These are phyloP conservation scores for Cyclocybe aegerita DNA, from an alignment of 768 basidiomycete genomes.

Conservation along the genomic window DNA sequence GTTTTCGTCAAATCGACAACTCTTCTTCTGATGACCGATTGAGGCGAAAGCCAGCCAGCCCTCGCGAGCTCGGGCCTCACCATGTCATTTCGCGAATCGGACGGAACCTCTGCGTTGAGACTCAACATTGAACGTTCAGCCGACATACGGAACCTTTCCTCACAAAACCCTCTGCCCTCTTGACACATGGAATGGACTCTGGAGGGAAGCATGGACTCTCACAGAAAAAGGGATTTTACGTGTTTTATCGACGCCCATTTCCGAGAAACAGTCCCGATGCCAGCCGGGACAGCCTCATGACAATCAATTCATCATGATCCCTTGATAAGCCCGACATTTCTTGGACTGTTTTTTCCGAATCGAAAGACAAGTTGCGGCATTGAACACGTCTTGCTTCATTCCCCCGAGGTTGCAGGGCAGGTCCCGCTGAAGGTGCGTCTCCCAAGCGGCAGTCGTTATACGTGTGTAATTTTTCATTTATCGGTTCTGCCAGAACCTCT, in stretches of 20 bases:
- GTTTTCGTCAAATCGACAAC: no score
- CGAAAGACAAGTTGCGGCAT: conserved; percentile 4
- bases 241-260: background rate
- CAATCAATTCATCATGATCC: background rate
- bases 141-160: no score
- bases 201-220: background rate
- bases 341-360: background rate
- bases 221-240: background rate
- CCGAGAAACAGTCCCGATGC: background rate
- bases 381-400: background rate
- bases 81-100: no score
- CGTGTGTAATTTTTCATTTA: conserved; percentile 11
- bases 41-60: no score
- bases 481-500: background rate
- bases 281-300: background rate
- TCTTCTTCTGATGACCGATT: no score
- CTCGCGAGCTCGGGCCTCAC: no score
- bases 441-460: background rate
- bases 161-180: conserved; percentile 3
- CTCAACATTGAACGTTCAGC: no score
- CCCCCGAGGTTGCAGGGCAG: conserved; percentile 9
- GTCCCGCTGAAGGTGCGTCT: conserved; percentile 13
- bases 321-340: no score
- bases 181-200: conserved; percentile 4
- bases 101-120: no score